phyloP scores from a whole-genome alignment of 495 filamentous ascomycete genomes.

The Aspergillus homomorphus region DNA sequence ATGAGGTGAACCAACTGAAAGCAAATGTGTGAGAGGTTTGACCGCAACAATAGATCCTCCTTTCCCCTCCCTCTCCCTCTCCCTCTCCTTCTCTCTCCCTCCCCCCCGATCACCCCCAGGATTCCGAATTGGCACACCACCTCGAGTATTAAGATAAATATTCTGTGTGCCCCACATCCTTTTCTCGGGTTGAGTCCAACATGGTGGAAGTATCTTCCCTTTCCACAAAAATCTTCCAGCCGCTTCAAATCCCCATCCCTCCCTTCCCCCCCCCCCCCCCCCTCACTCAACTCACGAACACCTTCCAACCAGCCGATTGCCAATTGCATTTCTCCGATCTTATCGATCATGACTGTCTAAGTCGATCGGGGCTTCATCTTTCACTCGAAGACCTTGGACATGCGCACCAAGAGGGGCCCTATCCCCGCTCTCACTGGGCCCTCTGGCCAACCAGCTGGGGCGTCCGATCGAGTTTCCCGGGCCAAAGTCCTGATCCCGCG shows the following conservation, averaged over 20 bases:
- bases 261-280: no score
- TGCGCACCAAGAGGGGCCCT: not conserved
- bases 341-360: not conserved
- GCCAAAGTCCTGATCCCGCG: conserved; percentile 3
- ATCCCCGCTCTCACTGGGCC: not conserved
- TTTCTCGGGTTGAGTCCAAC: not conserved
- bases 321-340: not conserved
- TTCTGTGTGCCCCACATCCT: not conserved
- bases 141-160: not conserved
- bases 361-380: not conserved
- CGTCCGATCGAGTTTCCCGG: not conserved
- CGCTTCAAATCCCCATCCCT: not conserved
- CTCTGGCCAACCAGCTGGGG: not conserved
- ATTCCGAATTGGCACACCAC: not conserved
- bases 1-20: not conserved
- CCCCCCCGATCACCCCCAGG: not conserved
- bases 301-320: not conserved
- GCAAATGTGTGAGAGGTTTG: not conserved
- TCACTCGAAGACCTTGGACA: not conserved
- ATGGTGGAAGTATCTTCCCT: not conserved
- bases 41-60: not conserved
- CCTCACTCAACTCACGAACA: no score
- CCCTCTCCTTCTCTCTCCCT: no score
- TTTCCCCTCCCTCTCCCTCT: no score
- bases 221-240: not conserved